Evolutionary conservation across 2,329 filamentous ascomycete genomes (phyloP).

Genomic region (Colletotrichum graminicola): DNA sequence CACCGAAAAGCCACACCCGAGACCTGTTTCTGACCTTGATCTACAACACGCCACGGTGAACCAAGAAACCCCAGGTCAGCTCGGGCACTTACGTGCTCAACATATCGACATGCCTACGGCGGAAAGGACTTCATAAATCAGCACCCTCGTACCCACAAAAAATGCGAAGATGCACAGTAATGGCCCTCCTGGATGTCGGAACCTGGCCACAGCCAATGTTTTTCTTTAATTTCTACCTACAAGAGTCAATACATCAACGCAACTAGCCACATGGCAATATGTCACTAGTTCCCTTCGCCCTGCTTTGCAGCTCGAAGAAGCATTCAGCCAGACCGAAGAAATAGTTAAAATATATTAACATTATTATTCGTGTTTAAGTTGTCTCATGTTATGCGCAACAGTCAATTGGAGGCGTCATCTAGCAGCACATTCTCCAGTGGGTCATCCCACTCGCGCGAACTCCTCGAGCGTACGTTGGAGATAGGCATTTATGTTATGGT

Average conservation of each 20-base stretch:
- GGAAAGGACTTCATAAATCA: not conserved
- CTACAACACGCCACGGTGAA: not conserved
- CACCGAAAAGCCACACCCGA: not conserved
- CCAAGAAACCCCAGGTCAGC: not conserved
- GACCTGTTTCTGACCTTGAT: not conserved
- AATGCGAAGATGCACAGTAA: not conserved
- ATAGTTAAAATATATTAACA: not conserved
- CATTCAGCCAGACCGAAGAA: not conserved
- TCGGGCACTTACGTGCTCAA: not conserved
- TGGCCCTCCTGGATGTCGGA: not conserved
- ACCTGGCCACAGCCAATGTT: not conserved
- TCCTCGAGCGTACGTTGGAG: not conserved
- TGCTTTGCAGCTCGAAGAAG: not conserved
- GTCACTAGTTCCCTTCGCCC: not conserved
- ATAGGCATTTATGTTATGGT: not conserved
- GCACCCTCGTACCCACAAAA: not conserved
- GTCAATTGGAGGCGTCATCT: not conserved
- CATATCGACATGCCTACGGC: not conserved
- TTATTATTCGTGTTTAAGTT: not conserved
- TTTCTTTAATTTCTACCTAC: too few species aligned
- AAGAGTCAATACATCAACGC: too few species aligned
- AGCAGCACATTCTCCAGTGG: too few species aligned
- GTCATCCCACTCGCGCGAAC: not conserved
- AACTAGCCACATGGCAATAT: not conserved
- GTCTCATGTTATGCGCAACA: not conserved